phyloP scores from a whole-genome alignment of 1,139 yeast genomes.

The Suhomyces wounanorum region DNA sequence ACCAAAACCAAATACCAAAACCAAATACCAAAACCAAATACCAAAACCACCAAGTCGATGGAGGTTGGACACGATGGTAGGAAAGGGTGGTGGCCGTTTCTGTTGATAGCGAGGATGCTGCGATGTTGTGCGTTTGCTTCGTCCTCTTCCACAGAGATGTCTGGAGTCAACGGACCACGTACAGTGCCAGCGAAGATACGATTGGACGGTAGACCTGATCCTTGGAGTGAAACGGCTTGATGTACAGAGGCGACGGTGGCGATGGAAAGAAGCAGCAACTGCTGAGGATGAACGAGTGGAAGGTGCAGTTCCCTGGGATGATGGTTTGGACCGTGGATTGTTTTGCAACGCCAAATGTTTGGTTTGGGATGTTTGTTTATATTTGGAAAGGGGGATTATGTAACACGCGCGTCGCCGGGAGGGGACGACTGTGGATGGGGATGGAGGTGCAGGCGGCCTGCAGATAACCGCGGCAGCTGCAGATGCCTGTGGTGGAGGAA shows the following conservation, averaged over 20 bases:
- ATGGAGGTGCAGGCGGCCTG: not conserved
- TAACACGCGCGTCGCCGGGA: constrained; percentile 5
- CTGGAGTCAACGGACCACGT: not conserved
- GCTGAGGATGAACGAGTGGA: not conserved
- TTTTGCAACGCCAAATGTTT: constrained; percentile 11
- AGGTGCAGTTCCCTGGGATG: constrained; percentile 3
- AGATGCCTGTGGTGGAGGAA: not conserved
- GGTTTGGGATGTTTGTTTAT: constrained; percentile 12
- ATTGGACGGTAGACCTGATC: not conserved
- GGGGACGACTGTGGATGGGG: not conserved
- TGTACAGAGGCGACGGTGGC: not conserved
- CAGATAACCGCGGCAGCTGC: not conserved
- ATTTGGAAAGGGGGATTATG: constrained; percentile 13
- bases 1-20: no score
- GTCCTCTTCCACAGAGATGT: not conserved
- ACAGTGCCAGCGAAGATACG: not conserved
- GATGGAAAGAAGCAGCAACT: not conserved
- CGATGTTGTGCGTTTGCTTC: not conserved
- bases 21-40: no score
- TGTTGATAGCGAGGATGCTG: no score
- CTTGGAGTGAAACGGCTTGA: not conserved
- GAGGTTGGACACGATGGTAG: not conserved
- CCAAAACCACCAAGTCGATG: no score
- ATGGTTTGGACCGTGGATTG: constrained; percentile 5
- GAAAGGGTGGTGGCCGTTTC: no score